Evolutionary conservation across 2,329 filamentous ascomycete genomes (phyloP).

Genomic region (Aspergillus spinulosporus): DNA sequence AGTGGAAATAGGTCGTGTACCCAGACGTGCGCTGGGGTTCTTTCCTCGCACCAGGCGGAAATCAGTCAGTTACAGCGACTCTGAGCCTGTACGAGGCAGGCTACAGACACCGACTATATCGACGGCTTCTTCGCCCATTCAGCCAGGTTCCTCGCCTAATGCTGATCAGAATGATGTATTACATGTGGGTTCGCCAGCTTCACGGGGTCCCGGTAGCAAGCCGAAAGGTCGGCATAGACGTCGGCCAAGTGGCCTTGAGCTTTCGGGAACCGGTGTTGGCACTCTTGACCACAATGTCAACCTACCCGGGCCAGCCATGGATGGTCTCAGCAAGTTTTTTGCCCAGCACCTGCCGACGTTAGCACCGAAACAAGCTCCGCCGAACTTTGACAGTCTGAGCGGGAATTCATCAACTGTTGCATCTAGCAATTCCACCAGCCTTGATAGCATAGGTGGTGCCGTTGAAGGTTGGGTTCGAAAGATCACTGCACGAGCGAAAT

Average conservation of each 20-base stretch:
- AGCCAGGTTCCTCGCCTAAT: constrained; percentile 27
- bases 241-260: constrained; percentile 54
- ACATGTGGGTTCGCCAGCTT: constrained; percentile 29
- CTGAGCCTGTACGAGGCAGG: constrained; percentile 47
- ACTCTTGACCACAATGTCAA: constrained; percentile 63
- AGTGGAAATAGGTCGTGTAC: constrained; percentile 82
- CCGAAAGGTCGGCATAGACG: constrained; percentile 43
- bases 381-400: constrained; percentile 45
- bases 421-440: constrained; percentile 44
- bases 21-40: constrained; percentile 78
- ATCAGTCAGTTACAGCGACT: constrained; percentile 64
- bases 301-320: constrained; percentile 70
- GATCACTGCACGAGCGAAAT: constrained; percentile 59
- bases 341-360: constrained; percentile 79
- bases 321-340: constrained; percentile 80
- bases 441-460: constrained; percentile 82
- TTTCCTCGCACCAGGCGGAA: constrained; percentile 90
- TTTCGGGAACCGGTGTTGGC: constrained; percentile 84
- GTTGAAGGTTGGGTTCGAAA: constrained; percentile 90
- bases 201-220: constrained; percentile 30
- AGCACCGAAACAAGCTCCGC: constrained; percentile 63
- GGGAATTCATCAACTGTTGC: constrained; percentile 36
- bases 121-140: constrained; percentile 29
- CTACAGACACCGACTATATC: constrained; percentile 33
- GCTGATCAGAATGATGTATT: constrained; percentile 31